Base-by-base conservation (phyloP, 1,284 basidiomycete species). In the Phylloporus gajari region DNA sequence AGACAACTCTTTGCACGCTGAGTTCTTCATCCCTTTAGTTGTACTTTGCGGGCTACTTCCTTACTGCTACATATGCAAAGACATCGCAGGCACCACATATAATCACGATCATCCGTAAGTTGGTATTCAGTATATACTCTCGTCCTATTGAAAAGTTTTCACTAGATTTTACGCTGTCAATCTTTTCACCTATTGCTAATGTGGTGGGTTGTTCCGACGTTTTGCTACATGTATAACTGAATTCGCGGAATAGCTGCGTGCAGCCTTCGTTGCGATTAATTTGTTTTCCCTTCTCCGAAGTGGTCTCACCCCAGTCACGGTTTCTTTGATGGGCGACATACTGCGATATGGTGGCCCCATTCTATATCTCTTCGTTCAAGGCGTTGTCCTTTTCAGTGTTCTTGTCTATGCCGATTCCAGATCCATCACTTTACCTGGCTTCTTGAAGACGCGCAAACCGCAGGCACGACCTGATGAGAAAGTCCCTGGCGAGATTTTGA, bases 281-380 rank as follows among this genome's bases (percentile, higher is more conserved):
- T 81, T 94, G 3, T 95, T 95, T 81, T 92, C 90, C 11, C 84
- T 95, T 25, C 88, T 94, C 1, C 95, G 94, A 77, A 83, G 91
- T 72, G 91, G 91, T 13, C 81, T 85, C 1, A 85, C 85, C 13
- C 83, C 85, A 1, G 85, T 90, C 48, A 88, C 88, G 0, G 75
- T 86, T 1, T 79, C 85, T 2, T 86, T 88, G 1, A 83, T 90
- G 70, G 88, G 89, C 12, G 76, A 81, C 65, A 90, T 96, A 69
- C 83, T 84, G 72, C 86, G 89, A 73, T 94, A 88, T 73, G 94
- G 94, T 7, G 93, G 91, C 4, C 94, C 94, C 0, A 94, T 95
- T 73, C 75, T 90, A 3, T 96, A 95, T 76, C 88, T 95, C 68
- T 86, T 94, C 72, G 73, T 91, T 38, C 88, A 91, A 67, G 83